Conservation (phyloP, 2,329 filamentous ascomycete genomes). For the Biscogniauxia sp. region DNA sequence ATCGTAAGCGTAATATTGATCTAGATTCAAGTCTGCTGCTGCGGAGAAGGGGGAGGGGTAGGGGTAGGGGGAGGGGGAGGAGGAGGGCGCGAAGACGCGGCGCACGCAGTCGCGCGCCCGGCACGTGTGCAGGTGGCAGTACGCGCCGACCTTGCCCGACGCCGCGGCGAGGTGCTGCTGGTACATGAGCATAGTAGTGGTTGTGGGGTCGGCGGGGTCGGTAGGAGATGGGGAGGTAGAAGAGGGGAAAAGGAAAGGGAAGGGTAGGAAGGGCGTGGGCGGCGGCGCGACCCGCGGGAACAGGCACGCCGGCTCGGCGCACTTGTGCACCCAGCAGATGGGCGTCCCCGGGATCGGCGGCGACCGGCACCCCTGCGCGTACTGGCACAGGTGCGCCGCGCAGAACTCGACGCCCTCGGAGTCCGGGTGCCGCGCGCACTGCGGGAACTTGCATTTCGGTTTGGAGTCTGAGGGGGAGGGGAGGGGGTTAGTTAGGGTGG, state of each 20-base stretch:
- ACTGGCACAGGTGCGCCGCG: conserved; percentile 11
- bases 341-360: not conserved
- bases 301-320: conserved; percentile 7
- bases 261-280: no score
- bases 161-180: not conserved
- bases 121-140: conserved; percentile 9
- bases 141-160: not conserved
- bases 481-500: not conserved
- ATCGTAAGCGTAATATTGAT: no score
- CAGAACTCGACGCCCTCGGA: conserved; percentile 8
- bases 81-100: no score
- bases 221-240: not conserved
- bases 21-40: no score
- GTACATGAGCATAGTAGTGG: not conserved
- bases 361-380: not conserved
- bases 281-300: conserved; percentile 4
- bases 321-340: not conserved
- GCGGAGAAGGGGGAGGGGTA: no score
- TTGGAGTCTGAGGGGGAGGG: conserved; percentile 6
- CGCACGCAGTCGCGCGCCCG: not conserved
- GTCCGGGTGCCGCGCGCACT: conserved; percentile 11
- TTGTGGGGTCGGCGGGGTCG: not conserved
- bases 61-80: no score
- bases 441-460: conserved; percentile 12
- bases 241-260: not conserved